A percentile compares a stretch with the other conserved stretches of the same genome.
Conservation (phyloP, 768 basidiomycete genomes). For the Mycena latifolia region DNA sequence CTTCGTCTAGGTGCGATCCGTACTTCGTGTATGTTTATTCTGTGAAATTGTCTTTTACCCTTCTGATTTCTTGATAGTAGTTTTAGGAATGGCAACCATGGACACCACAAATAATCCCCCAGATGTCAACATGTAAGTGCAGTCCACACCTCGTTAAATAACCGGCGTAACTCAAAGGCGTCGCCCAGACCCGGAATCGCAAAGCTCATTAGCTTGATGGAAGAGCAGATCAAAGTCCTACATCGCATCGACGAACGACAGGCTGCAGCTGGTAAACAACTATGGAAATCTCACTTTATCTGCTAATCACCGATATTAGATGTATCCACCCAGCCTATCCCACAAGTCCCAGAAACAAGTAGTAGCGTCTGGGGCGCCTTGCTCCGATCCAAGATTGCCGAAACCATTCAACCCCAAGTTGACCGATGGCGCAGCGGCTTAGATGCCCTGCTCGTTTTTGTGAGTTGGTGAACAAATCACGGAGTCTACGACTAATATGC, state of each 20-base stretch:
- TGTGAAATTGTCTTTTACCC: too few species aligned
- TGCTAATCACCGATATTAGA: too few species aligned
- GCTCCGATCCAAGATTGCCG: background rate
- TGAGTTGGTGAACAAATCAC: background rate
- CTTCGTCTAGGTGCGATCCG: too few species aligned
- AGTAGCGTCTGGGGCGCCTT: constrained; percentile 7
- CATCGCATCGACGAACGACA: background rate
- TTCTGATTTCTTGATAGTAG: too few species aligned
- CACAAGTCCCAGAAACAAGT: background rate
- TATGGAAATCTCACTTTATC: too few species aligned
- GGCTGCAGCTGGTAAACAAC: too few species aligned
- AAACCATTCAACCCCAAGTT: constrained; percentile 7
- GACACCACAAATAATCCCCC: too few species aligned
- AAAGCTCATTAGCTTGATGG: background rate
- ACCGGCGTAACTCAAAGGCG: too few species aligned
- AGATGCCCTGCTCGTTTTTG: constrained; percentile 7
- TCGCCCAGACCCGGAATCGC: background rate
- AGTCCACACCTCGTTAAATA: too few species aligned
- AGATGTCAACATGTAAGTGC: too few species aligned
- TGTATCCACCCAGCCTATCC: constrained; percentile 10
- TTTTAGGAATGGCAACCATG: too few species aligned
- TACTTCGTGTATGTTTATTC: too few species aligned
- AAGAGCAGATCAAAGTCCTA: background rate
- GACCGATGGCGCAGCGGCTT: constrained; percentile 1
- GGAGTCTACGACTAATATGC: background rate